Percentiles rank a stretch among this genome's conserved stretches.
Evolutionary conservation across 345 rosid genomes (phyloP).

Genomic region (Citrus medica): DNA sequence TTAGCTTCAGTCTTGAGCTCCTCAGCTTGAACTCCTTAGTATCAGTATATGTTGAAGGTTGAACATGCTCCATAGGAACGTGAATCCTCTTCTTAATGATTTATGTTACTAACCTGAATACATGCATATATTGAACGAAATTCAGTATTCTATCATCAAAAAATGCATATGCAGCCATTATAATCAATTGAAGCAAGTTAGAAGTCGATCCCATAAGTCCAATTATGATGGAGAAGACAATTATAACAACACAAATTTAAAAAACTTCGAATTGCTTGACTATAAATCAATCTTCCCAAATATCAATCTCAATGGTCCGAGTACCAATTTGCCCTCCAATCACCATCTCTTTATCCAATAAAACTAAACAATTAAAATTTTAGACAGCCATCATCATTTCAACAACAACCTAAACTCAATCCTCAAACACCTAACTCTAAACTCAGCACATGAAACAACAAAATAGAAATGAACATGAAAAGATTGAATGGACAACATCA

Average conservation of each 20-base stretch:
- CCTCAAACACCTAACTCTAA: not conserved
- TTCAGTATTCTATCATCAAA: not conserved
- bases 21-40: slow-evolving; percentile 51
- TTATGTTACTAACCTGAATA: too few species aligned
- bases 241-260: not conserved
- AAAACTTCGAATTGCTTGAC: not conserved
- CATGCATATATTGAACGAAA: not conserved
- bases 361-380: not conserved
- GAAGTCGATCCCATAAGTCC: too few species aligned
- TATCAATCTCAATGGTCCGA: not conserved
- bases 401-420: not conserved
- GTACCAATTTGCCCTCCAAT: not conserved
- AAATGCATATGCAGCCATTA: not conserved
- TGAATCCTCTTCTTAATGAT: slow-evolving; percentile 30
- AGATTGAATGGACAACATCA: too few species aligned
- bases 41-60: slow-evolving; percentile 60
- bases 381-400: not conserved
- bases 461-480: not conserved
- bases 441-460: not conserved
- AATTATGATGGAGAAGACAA: not conserved
- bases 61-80: slow-evolving; percentile 61
- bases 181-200: not conserved
- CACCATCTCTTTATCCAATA: not conserved
- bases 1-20: slow-evolving; percentile 63
- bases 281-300: not conserved